Evolutionary conservation across 2,329 filamentous ascomycete genomes (phyloP), one percentile per base, ranked within the genome.

Genomic region (Fusarium brachygibbosum): DNA sequence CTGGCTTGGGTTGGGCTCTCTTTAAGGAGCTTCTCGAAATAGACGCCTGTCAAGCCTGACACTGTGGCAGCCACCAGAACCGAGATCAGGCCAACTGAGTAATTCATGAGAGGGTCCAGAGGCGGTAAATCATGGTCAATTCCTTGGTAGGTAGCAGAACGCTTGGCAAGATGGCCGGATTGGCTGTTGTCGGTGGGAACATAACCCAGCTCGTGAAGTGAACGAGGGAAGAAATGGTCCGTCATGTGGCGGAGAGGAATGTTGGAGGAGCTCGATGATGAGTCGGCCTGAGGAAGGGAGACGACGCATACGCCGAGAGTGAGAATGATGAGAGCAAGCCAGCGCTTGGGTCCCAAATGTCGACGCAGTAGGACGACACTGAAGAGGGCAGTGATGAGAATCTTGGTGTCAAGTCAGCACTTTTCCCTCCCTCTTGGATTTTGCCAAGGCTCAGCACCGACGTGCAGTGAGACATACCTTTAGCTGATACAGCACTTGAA

Each of bases 401-500:
- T 96, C 87, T 89, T 64, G 13, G 13, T 11, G 21, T 21, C 2
- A 14, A 48, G 49, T 58, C 62, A 51, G 64, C 45, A 14, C 21
- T 29, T 11, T 41, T n/a, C 29, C 42, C 11, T n/a, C 32, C 16
- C 31, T 21, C 17, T 31, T 38, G 5, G 16, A 29, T 45, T 35
- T 40, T 40, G 31, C 32, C 57, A 50, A 45, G 31, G 19, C 16
- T 21, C 13, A 29, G 40, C 6, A 17, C 6, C 29, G 37, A 31
- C 13, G 19, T 10, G 54, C 19, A 23, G 41, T 21, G 9, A 46
- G 31, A 51, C 79, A n/a, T 74, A 88, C 87, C 84, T 98, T 98
- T 60, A 98, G 84, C 80, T 99, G 95, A 78, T 96, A 97, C 28
- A 96, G 88, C 62, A 97, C 90, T 79, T 98, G 94, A 77, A 98